Conservation (phyloP, 495 filamentous ascomycete genomes). For the Cetradonia linearis region DNA sequence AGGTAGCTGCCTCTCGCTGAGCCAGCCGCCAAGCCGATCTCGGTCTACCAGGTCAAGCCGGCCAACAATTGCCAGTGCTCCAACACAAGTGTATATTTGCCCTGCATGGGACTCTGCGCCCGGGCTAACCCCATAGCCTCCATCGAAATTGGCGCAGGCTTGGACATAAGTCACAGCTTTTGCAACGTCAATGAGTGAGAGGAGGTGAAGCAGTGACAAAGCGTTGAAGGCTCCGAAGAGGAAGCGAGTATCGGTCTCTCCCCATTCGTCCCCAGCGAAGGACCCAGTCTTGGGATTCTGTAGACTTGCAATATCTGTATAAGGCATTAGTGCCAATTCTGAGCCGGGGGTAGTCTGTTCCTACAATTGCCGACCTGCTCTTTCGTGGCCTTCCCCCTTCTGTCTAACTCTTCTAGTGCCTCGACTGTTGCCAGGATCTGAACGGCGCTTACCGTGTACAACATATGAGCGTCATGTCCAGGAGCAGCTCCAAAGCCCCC, state of each 20-base stretch:
- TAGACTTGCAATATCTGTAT: conserved; percentile 63
- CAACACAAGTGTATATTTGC: conserved; percentile 93
- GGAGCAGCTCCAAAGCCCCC: conserved; percentile 92
- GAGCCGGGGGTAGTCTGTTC: conserved; percentile 23
- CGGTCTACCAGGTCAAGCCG: conserved; percentile 73
- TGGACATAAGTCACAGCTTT: conserved; percentile 70
- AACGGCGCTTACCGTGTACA: conserved; percentile 86
- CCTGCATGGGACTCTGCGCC: conserved; percentile 87
- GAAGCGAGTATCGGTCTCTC: conserved; percentile 90
- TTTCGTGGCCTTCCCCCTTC: conserved; percentile 52
- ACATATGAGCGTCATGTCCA: conserved; percentile 88
- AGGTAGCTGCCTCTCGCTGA: conserved; percentile 82
- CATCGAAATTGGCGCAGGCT: conserved; percentile 82
- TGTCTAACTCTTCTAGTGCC: conserved; percentile 73
- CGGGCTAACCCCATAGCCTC: conserved; percentile 79
- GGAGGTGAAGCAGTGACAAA: conserved; percentile 64
- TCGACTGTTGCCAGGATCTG: conserved; percentile 81
- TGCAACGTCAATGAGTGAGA: conserved; percentile 62
- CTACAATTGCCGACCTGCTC: conserved; percentile 64
- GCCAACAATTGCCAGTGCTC: conserved; percentile 70
- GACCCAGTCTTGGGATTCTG: conserved; percentile 74
- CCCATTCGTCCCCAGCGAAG: conserved; percentile 92
- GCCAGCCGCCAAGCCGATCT: conserved; percentile 75
- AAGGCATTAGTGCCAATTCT: conserved; percentile 1
- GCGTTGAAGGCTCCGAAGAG: conserved; percentile 81